Conservation (phyloP, 345 rosid genomes). For the Tarenaya hassleriana region DNA sequence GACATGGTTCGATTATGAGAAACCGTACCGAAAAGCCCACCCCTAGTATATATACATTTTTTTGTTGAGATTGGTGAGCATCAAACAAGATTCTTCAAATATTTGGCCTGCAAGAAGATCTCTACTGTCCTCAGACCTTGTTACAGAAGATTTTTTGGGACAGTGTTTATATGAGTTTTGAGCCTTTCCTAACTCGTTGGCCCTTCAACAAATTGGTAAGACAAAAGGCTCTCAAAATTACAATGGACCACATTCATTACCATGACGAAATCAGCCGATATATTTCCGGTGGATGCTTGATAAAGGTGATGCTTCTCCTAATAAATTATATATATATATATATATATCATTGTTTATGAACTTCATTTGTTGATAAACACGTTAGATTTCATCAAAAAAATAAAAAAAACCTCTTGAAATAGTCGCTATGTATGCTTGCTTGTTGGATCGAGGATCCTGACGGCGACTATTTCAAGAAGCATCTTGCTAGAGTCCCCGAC, state of each 20-base stretch:
- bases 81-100: too few relatives aligned
- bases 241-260: constrained; percentile 43
- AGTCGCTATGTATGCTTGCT: constrained; percentile 42
- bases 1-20: too few relatives aligned
- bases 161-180: constrained; percentile 28
- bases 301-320: too few relatives aligned
- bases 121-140: constrained; percentile 32
- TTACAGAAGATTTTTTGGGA: constrained; percentile 39
- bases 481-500: too few relatives aligned
- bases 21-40: too few relatives aligned
- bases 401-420: neutral
- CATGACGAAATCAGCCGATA: constrained; percentile 38
- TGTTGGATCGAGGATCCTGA: constrained; percentile 64
- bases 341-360: too few relatives aligned
- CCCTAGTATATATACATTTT: too few relatives aligned
- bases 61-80: too few relatives aligned
- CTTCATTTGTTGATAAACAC: too few relatives aligned
- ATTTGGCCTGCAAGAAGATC: constrained; percentile 46
- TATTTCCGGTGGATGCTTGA: constrained; percentile 37
- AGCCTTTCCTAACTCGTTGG: constrained; percentile 32
- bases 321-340: too few relatives aligned
- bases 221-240: constrained; percentile 30
- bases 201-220: constrained; percentile 35
- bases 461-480: constrained; percentile 30
- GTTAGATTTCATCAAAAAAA: neutral